Evolutionary conservation across 2,329 filamentous ascomycete genomes (phyloP).

Genomic region (Cytospora schulzeri): DNA sequence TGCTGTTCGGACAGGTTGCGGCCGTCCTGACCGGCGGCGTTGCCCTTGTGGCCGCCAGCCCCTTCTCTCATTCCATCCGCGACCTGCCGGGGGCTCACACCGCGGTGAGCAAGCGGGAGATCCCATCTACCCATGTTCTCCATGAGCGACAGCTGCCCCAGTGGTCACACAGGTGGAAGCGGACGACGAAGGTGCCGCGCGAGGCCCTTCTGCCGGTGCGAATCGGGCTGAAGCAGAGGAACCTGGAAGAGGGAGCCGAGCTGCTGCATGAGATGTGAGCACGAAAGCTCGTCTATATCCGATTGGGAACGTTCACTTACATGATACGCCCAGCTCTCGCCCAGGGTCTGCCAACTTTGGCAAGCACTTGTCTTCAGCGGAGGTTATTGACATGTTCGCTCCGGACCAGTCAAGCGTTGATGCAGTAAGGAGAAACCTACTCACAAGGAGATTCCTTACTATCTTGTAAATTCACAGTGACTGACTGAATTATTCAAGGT

Average conservation of each 20-base stretch:
- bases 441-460: too few species aligned
- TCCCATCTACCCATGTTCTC: slow-evolving; percentile 32
- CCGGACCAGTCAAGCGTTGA: slow-evolving; percentile 39
- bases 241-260: slow-evolving; percentile 36
- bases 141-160: slow-evolving; percentile 36
- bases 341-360: slow-evolving; percentile 42
- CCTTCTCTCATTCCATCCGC: slow-evolving; percentile 11
- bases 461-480: slow-evolving; percentile 7
- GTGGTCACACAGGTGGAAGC: slow-evolving; percentile 33
- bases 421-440: too few species aligned
- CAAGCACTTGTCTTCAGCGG: slow-evolving; percentile 41
- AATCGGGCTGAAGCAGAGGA: slow-evolving; percentile 37
- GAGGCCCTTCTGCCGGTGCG: slow-evolving; percentile 37
- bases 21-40: slow-evolving; percentile 17
- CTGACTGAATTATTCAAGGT: slow-evolving; percentile 33
- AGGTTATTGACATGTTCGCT: slow-evolving; percentile 44
- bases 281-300: not conserved
- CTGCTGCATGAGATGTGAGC: slow-evolving; percentile 38
- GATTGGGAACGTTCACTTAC: not conserved
- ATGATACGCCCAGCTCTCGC: slow-evolving; percentile 35
- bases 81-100: not conserved
- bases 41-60: slow-evolving; percentile 8
- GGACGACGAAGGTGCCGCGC: slow-evolving; percentile 32
- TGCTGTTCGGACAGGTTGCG: slow-evolving; percentile 14
- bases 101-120: slow-evolving; percentile 15